Base-by-base conservation (phyloP, 2,329 filamentous ascomycete species). In the Fusarium sp. region DNA sequence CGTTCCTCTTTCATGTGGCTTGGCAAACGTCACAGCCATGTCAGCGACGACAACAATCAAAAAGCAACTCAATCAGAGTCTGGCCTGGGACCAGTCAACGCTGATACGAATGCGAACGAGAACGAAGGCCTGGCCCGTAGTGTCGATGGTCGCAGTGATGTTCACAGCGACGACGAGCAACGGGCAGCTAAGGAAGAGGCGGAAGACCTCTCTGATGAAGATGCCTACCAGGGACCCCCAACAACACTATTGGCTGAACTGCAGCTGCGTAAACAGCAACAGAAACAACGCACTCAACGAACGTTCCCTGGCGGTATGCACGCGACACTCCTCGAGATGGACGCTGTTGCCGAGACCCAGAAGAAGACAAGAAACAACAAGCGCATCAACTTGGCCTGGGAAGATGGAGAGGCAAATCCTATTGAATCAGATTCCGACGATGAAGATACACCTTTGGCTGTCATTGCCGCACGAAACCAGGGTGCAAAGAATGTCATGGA, bases 211-310 rank as follows among this genome's bases (percentile, higher is more conserved):
- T 83, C 82, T 6, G 81, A 84, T 4, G 82, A 83, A 39, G 83
- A 85, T 3, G 74, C 84, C 2, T 91, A 88, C 67, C 85, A 90
- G 54, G 93, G 92, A 1, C 87, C 90, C 6, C 96, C 96, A 1
- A 97, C 94, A 1, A 99, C 96, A 0, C 86, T 99, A 1, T 87
- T 99, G 24, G 96, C 96, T 1, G 96, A 99, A 78, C 84, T 99
- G 9, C 94, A 98, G 77, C 82, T 97, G 68, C 91, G 96, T 51
- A 98, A 99, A 78, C 90, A 93, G 63, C 92, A 97, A 72, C 91
- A 97, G 74, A 95, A 93, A 78, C 85, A 90, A 66, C 90, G 96
- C 36, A 96, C 91, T 31, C 77, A 78, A 59, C 88, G 90, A 22
- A 86, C 90, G 22, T 85, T 84, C 71, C 91, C 92, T 20, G 90